Evolutionary conservation across 106 monocot genomes (phyloP).

Genomic region (Apostasia ramifera): DNA sequence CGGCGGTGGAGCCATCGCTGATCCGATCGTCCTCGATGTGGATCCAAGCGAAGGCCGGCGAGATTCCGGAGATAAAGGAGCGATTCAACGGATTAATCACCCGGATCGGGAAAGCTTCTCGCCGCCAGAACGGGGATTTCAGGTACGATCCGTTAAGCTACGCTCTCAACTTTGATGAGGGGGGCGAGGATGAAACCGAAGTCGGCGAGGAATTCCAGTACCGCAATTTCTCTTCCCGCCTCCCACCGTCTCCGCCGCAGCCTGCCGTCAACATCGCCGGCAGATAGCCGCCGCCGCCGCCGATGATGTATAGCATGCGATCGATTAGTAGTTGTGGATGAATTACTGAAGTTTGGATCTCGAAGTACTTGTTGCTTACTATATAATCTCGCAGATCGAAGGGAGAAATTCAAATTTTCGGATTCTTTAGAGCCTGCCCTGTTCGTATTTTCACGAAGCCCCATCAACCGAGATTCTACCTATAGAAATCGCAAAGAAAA

Average conservation of each 20-base stretch:
- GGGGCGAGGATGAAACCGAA: neutral
- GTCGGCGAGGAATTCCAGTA: neutral
- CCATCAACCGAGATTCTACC: too few species aligned
- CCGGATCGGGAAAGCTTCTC: slow-evolving; percentile 6
- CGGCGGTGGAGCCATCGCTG: slow-evolving; percentile 7
- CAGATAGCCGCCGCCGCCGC: neutral
- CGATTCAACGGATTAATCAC: slow-evolving; percentile 16
- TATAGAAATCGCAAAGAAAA: too few species aligned
- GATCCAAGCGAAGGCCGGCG: slow-evolving; percentile 36
- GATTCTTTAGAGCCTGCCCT: too few species aligned
- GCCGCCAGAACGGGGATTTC: neutral
- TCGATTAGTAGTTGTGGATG: too few species aligned
- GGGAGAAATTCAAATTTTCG: too few species aligned
- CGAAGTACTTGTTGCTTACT: too few species aligned
- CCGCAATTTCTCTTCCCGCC: slow-evolving; percentile 3
- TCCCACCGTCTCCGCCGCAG: neutral
- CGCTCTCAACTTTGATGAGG: slow-evolving; percentile 4
- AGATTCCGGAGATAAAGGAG: slow-evolving; percentile 32
- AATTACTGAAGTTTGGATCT: too few species aligned
- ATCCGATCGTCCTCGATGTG: slow-evolving; percentile 45
- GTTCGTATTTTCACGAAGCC: too few species aligned
- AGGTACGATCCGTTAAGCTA: slow-evolving; percentile 6
- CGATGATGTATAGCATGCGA: too few species aligned
- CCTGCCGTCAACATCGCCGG: neutral
- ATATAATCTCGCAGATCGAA: too few species aligned